A percentile compares a stretch with the other conserved stretches of the same genome.
Conservation (phyloP, 2,329 filamentous ascomycete species). For the Escovopsis sp. region DNA sequence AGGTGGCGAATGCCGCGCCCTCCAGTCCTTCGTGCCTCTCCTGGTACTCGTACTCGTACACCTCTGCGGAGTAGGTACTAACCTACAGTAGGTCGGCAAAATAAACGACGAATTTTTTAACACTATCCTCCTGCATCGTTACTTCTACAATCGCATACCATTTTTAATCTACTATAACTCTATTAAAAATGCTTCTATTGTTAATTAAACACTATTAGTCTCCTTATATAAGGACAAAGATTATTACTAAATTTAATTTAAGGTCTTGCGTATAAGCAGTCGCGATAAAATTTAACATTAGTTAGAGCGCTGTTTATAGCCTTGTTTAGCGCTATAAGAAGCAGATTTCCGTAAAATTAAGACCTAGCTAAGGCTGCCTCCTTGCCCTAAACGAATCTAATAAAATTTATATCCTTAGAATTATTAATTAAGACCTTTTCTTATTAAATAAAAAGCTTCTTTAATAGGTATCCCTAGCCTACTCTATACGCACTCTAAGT, state of each 20-base stretch:
- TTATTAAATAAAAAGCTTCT: conserved; percentile 1
- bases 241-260: neutral
- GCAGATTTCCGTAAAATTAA: neutral
- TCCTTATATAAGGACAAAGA: neutral
- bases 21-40: too few species aligned
- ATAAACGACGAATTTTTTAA: too few species aligned
- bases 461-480: conserved; percentile 1
- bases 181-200: neutral
- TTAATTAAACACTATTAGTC: neutral
- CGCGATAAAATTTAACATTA: neutral
- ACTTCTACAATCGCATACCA: neutral
- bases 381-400: neutral
- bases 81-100: too few species aligned
- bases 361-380: neutral
- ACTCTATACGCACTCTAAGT: conserved; percentile 2
- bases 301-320: neutral
- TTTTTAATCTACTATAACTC: neutral
- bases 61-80: too few species aligned
- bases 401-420: conserved; percentile 4
- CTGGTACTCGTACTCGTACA: too few species aligned
- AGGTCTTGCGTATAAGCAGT: neutral
- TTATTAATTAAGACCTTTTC: conserved; percentile 5
- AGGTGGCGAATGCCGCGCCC: too few species aligned
- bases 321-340: neutral
- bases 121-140: too few species aligned